phyloP scores from a whole-genome alignment of 148 eudicot species.

The Vaccinium vitisidaea region DNA sequence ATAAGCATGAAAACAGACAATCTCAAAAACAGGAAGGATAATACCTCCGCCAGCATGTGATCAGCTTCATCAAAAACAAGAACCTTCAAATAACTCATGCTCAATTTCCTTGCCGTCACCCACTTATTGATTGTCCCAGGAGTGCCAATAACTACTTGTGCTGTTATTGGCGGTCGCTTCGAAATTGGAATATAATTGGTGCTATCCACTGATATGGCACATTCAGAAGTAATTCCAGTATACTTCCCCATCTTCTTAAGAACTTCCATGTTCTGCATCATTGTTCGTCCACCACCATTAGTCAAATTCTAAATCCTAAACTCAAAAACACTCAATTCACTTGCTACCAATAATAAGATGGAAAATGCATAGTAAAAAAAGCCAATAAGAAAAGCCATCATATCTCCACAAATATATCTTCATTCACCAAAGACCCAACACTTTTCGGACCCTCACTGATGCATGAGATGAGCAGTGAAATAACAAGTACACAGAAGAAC shows the following conservation, averaged over 20 bases:
- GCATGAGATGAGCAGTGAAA: background rate
- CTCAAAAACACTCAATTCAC: background rate
- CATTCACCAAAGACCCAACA: background rate
- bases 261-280: conserved; percentile 79
- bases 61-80: conserved; percentile 98
- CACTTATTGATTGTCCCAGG: conserved; percentile 70
- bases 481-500: background rate
- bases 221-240: conserved; percentile 71
- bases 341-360: background rate
- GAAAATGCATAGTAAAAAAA: background rate
- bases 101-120: conserved; percentile 54
- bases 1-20: background rate
- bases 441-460: background rate
- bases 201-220: conserved; percentile 63
- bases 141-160: conserved; percentile 77
- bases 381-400: background rate
- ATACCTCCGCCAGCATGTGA: conserved; percentile 92
- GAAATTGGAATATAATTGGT: conserved; percentile 46
- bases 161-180: conserved; percentile 51
- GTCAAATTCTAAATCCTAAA: conserved; percentile 1
- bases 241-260: conserved; percentile 75
- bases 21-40: background rate
- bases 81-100: conserved; percentile 64
- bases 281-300: conserved; percentile 12
- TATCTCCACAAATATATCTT: background rate